These are phyloP conservation scores for Glycine latifolia DNA, from an alignment of 306 rosid genomes.

Conservation along the genomic window DNA sequence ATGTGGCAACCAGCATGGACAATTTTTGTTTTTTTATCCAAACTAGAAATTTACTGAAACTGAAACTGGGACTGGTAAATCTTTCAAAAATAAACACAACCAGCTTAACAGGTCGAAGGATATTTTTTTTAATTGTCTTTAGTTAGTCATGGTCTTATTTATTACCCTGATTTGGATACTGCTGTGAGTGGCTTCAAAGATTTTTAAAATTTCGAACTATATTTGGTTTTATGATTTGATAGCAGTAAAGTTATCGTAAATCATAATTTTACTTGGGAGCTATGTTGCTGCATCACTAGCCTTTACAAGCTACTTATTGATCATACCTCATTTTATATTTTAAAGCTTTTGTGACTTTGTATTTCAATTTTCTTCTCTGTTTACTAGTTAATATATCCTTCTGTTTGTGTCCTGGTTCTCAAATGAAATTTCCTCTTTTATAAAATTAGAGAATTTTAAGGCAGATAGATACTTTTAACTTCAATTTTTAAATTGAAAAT, in stretches of 20 bases:
- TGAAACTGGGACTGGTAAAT: neutral
- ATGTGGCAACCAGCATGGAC: neutral
- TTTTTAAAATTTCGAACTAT: neutral
- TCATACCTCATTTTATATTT: no score
- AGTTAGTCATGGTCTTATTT: neutral
- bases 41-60: neutral
- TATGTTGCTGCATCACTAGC: neutral
- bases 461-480: slow-evolving; percentile 1
- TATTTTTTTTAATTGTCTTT: neutral
- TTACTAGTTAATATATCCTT: neutral
- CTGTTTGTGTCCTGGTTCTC: slow-evolving; percentile 30
- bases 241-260: neutral
- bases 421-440: neutral
- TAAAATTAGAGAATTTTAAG: neutral
- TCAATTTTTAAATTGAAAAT: slow-evolving; percentile 50
- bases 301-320: neutral
- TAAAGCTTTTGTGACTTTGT: no score
- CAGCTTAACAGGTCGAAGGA: neutral
- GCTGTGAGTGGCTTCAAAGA: neutral
- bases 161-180: neutral
- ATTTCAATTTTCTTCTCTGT: no score
- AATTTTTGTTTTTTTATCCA: neutral
- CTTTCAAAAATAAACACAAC: no score
- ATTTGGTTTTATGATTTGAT: neutral
- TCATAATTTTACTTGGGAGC: neutral